phyloP scores from a whole-genome alignment of 2,329 filamentous ascomycete genomes.

The Aspergillus amoenus region DNA sequence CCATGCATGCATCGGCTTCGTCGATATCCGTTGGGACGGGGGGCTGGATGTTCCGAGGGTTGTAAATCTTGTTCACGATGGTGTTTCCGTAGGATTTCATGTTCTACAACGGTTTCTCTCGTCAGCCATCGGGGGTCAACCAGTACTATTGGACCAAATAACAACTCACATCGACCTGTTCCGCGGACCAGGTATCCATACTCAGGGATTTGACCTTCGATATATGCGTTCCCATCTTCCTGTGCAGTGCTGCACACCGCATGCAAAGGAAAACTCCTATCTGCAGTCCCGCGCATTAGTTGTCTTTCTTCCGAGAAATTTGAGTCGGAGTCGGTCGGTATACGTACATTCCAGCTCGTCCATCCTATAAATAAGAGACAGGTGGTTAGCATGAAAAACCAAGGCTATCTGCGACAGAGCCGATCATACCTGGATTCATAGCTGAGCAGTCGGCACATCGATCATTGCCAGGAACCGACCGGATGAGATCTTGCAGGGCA shows the following conservation, averaged over 20 bases:
- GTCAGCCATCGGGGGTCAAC: neutral
- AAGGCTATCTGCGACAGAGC: neutral
- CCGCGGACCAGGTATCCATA: constrained; percentile 96
- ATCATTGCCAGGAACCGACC: constrained; percentile 82
- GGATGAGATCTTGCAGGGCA: constrained; percentile 83
- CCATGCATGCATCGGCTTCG: constrained; percentile 91
- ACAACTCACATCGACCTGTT: constrained; percentile 87
- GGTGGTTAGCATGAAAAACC: constrained; percentile 1
- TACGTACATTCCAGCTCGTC: constrained; percentile 92
- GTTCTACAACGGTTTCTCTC: constrained; percentile 54
- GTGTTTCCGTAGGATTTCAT: constrained; percentile 92
- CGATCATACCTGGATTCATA: constrained; percentile 75
- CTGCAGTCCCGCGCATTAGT: constrained; percentile 47
- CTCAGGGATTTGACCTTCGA: constrained; percentile 98
- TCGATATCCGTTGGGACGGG: constrained; percentile 87
- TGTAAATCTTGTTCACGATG: constrained; percentile 83
- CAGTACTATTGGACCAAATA: neutral
- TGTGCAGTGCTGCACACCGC: constrained; percentile 92
- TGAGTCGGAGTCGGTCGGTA: neutral
- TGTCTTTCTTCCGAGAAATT: neutral
- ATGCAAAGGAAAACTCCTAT: constrained; percentile 96
- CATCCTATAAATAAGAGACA: constrained; percentile 61
- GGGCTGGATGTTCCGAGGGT: constrained; percentile 78
- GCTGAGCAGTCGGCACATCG: constrained; percentile 90
- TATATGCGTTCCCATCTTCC: constrained; percentile 95